Conservation (phyloP, 768 basidiomycete genomes). For the Sporobolomyces roseus region DNA sequence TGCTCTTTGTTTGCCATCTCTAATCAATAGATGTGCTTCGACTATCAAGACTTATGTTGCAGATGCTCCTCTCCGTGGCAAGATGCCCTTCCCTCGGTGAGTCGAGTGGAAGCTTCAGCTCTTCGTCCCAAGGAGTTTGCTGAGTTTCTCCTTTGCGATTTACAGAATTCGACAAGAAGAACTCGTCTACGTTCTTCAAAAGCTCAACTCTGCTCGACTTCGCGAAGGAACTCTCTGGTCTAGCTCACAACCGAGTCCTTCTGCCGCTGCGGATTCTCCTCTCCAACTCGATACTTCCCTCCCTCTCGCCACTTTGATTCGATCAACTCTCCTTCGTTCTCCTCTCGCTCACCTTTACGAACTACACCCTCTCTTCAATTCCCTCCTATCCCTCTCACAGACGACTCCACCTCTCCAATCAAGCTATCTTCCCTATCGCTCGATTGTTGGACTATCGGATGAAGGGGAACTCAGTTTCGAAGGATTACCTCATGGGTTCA, state of each 20-base stretch:
- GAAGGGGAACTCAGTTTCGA: not conserved
- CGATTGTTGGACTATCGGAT: not conserved
- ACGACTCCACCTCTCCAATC: not conserved
- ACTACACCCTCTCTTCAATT: conserved; percentile 61
- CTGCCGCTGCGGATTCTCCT: conserved; percentile 49
- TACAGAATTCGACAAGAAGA: conserved; percentile 81
- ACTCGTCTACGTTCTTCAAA: conserved; percentile 73
- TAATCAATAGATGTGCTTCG: conserved; percentile 71
- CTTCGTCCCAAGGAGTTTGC: conserved; percentile 11
- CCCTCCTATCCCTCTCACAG: conserved; percentile 18
- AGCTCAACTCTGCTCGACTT: conserved; percentile 67
- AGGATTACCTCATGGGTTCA: conserved; percentile 26
- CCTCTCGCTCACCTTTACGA: conserved; percentile 80
- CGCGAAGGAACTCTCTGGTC: conserved; percentile 76
- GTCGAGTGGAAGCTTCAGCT: not conserved
- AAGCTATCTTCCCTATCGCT: conserved; percentile 16
- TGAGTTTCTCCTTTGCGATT: too few relatives aligned
- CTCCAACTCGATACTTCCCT: conserved; percentile 53
- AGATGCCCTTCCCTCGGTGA: conserved; percentile 81
- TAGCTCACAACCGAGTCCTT: conserved; percentile 60
- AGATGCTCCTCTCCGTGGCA: conserved; percentile 78
- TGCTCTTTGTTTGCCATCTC: conserved; percentile 63
- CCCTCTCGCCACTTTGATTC: conserved; percentile 59
- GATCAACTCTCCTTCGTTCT: conserved; percentile 71
- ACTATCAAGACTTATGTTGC: conserved; percentile 71